These are phyloP conservation scores for Noccaea caerulescens DNA, from an alignment of 345 rosid genomes.

Conservation along the genomic window DNA sequence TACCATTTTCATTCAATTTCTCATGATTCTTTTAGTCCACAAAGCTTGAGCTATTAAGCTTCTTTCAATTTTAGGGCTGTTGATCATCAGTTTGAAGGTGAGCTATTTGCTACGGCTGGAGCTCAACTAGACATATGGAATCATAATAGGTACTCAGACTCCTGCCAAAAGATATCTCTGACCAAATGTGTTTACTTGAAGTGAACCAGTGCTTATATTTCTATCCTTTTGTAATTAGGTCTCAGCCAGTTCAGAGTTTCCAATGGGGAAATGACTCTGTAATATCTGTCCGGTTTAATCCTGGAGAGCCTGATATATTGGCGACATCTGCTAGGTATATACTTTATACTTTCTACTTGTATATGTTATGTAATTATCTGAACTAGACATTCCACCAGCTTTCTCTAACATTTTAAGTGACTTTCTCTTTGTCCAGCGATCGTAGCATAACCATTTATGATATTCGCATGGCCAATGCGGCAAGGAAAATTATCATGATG, in stretches of 20 bases:
- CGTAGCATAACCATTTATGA: constrained; percentile 81
- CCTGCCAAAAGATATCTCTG: neutral
- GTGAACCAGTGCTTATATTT: constrained; percentile 7
- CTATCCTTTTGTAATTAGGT: constrained; percentile 51
- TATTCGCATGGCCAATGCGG: constrained; percentile 80
- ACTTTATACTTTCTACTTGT: constrained; percentile 18
- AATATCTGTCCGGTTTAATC: constrained; percentile 88
- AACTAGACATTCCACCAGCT: constrained; percentile 7
- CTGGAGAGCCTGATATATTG: constrained; percentile 84
- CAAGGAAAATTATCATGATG: constrained; percentile 81
- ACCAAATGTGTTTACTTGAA: neutral
- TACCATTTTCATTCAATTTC: constrained; percentile 15
- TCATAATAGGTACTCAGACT: constrained; percentile 75
- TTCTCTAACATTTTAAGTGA: constrained; percentile 12
- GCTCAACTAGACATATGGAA: constrained; percentile 96
- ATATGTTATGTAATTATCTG: neutral
- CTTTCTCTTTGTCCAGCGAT: constrained; percentile 58
- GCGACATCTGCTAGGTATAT: constrained; percentile 82
- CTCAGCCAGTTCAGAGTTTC: constrained; percentile 86
- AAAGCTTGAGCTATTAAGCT: neutral
- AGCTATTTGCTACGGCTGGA: constrained; percentile 90
- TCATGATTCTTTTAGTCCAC: neutral
- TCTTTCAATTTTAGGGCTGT: constrained; percentile 64
- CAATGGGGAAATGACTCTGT: constrained; percentile 88
- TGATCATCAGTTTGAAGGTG: constrained; percentile 94